A percentile compares a stretch with the other conserved stretches of the same genome.
These are phyloP conservation scores for Podila horticola DNA, from an alignment of 192 early-diverging fungal genomes.

Conservation along the genomic window DNA sequence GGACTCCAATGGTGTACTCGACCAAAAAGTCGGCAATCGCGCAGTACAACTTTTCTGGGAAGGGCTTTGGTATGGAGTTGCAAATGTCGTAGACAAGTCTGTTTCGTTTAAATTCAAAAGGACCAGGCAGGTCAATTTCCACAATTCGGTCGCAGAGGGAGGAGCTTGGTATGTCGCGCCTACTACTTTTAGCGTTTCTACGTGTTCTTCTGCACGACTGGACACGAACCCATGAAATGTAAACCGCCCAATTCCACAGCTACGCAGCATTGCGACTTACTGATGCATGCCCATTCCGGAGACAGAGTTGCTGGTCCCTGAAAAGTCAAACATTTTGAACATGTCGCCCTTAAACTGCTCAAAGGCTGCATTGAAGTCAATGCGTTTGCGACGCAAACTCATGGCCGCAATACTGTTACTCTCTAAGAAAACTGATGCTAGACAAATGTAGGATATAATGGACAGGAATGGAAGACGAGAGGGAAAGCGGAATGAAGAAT, in stretches of 20 bases:
- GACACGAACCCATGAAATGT: background rate
- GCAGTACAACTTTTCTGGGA: constrained; percentile 72
- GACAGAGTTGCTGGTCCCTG: constrained; percentile 54
- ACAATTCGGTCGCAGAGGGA: background rate
- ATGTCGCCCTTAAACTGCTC: constrained; percentile 57
- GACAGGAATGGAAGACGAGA: too few species aligned
- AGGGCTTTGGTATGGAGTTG: constrained; percentile 76
- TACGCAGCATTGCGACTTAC: constrained; percentile 47
- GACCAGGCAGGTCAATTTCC: background rate
- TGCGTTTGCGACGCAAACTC: constrained; percentile 63
- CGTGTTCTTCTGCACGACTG: background rate
- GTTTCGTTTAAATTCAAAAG: background rate
- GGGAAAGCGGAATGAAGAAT: too few species aligned
- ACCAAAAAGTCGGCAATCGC: constrained; percentile 73
- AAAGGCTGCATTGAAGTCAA: constrained; percentile 63
- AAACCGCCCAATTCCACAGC: background rate
- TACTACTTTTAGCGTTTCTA: background rate
- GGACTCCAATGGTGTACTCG: constrained; percentile 60
- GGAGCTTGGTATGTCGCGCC: background rate
- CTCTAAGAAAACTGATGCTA: too few species aligned
- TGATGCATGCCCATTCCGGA: constrained; percentile 81
- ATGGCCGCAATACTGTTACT: constrained; percentile 18
- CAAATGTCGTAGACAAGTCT: constrained; percentile 85
- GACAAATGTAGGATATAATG: too few species aligned
- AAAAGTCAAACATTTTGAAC: constrained; percentile 64